Evolutionary conservation across 306 rosid genomes (phyloP).

Genomic region (Spatholobus suberectus): DNA sequence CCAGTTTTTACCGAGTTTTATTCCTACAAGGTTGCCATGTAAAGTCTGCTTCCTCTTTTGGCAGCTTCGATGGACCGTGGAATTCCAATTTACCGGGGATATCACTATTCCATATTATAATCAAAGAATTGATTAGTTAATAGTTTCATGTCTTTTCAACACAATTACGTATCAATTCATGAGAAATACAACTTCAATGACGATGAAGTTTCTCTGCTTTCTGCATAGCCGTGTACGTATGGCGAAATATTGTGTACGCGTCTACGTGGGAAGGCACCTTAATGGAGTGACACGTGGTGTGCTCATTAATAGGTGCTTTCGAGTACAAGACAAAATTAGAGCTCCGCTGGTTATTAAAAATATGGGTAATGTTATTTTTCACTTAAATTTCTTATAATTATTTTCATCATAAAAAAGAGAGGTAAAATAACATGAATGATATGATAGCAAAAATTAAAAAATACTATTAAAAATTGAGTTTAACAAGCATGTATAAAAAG

Average conservation of each 20-base stretch:
- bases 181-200: conserved; percentile 29
- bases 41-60: conserved; percentile 35
- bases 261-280: background rate
- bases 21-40: conserved; percentile 40
- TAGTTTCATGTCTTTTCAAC: conserved; percentile 52
- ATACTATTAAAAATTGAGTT: too few relatives aligned
- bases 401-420: background rate
- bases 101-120: conserved; percentile 21
- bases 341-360: background rate
- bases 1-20: conserved; percentile 14
- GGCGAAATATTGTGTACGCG: background rate
- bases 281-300: background rate
- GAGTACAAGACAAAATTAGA: conserved; percentile 2
- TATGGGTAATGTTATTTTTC: background rate
- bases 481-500: too few relatives aligned
- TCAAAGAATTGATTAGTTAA: conserved; percentile 33
- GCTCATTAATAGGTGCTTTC: background rate
- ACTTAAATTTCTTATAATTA: background rate
- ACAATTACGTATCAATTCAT: conserved; percentile 46
- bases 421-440: too few relatives aligned
- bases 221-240: background rate
- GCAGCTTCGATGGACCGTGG: conserved; percentile 38
- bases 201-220: background rate
- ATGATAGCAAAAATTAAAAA: too few relatives aligned
- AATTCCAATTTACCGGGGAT: background rate